Evolutionary conservation across 805 yeast species (phyloP).

Genomic region (Ogataea dorogensis): DNA sequence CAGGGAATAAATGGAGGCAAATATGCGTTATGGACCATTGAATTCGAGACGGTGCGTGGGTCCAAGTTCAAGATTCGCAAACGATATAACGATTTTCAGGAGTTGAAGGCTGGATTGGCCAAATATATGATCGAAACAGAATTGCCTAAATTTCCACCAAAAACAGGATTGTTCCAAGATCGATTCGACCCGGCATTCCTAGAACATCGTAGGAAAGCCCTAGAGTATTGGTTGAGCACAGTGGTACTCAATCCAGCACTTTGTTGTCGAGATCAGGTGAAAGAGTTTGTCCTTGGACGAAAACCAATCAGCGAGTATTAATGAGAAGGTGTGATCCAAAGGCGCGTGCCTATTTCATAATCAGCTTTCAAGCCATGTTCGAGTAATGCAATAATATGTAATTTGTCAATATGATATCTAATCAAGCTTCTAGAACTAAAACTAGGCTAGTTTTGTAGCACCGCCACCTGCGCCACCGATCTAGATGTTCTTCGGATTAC

Average conservation of each 20-base stretch:
- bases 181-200: conserved; percentile 41
- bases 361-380: too few relatives aligned
- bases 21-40: conserved; percentile 32
- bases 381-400: too few relatives aligned
- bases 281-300: conserved; percentile 35
- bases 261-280: conserved; percentile 39
- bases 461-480: conserved; percentile 9
- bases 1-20: conserved; percentile 29
- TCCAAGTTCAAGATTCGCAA: conserved; percentile 49
- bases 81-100: conserved; percentile 64
- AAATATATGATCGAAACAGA: conserved; percentile 39
- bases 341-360: too few relatives aligned
- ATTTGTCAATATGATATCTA: conserved; percentile 8
- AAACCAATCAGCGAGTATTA: conserved; percentile 2
- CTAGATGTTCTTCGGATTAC: conserved; percentile 15
- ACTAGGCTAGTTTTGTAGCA: conserved; percentile 3
- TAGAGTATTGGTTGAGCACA: conserved; percentile 59
- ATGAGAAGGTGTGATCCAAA: too few relatives aligned
- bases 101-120: conserved; percentile 41
- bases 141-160: conserved; percentile 53
- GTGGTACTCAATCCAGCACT: conserved; percentile 50
- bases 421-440: conserved; percentile 4
- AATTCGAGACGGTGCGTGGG: conserved; percentile 28
- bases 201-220: conserved; percentile 51
- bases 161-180: conserved; percentile 33